Percentiles rank a stretch among this genome's conserved stretches.
Conservation (phyloP, 176 grass and related monocot genomes). For the Carex scoparia region DNA sequence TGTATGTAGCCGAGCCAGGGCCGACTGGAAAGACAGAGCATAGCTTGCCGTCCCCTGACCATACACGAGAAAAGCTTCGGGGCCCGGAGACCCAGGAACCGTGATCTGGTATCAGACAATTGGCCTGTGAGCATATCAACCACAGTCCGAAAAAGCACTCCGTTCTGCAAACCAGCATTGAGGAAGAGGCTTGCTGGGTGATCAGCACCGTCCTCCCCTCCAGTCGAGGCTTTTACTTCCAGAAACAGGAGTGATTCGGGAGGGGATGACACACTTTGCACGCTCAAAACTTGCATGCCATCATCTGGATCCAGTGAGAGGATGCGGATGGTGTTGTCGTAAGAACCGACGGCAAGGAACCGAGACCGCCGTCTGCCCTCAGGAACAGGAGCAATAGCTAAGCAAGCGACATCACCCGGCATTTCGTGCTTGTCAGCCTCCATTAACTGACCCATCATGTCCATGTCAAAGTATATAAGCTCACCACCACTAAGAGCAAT, state of each 20-base stretch:
- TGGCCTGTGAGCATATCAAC: slow-evolving; percentile 99
- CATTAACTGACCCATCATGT: slow-evolving; percentile 94
- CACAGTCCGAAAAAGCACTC: slow-evolving; percentile 92
- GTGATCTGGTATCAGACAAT: slow-evolving; percentile 79
- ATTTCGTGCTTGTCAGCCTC: slow-evolving; percentile 98
- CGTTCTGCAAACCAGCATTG: slow-evolving; percentile 97
- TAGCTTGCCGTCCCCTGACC: slow-evolving; percentile 78
- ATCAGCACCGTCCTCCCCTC: slow-evolving; percentile 90
- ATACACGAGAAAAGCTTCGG: slow-evolving; percentile 83
- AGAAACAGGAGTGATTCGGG: slow-evolving; percentile 88
- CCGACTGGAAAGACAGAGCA: slow-evolving; percentile 95
- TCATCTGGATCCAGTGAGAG: slow-evolving; percentile 91
- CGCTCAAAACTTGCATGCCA: slow-evolving; percentile 78
- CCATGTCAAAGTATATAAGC: slow-evolving; percentile 99
- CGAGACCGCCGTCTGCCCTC: slow-evolving; percentile 87
- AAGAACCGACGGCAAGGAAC: slow-evolving; percentile 92
- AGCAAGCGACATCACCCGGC: slow-evolving; percentile 93
- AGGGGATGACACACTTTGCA: slow-evolving; percentile 85
- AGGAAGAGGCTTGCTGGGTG: slow-evolving; percentile 92
- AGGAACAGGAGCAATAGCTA: slow-evolving; percentile 86
- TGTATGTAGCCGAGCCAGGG: slow-evolving; percentile 97
- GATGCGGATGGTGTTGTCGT: slow-evolving; percentile 90
- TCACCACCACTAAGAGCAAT: slow-evolving; percentile 94
- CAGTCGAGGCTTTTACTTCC: slow-evolving; percentile 81
- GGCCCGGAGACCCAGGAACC: slow-evolving; percentile 84